Evolutionary conservation across 768 basidiomycete species (phyloP), one percentile per base, ranked within the genome.

Genomic region (Coprinopsis sp.): DNA sequence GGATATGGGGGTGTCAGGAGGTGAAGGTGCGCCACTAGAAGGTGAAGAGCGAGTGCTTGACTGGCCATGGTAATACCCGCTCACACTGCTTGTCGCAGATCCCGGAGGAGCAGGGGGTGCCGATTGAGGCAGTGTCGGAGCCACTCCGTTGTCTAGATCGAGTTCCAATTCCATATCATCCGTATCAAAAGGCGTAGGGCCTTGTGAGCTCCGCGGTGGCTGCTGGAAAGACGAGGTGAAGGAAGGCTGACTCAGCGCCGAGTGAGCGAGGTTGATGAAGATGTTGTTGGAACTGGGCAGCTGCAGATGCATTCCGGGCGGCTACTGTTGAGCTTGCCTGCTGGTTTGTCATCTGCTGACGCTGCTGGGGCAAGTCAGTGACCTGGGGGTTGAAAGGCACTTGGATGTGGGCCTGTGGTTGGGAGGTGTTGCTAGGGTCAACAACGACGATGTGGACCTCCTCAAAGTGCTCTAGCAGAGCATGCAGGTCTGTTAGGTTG

Each of bases 401-500:
- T 49, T 71, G 62, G 56, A 77, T 65, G 53, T 70, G 58, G 10
- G 75, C 66, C 10, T 63, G 65, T 12, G 62, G 56, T 44, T 63
- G 48, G 33, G 60, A 3, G 61, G 59, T 3, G 56, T 62, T 36
- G 57, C 55, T 29, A 14, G 70, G 71, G 59, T 77, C 72, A 33
- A 84, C 61, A 49, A 91, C 81, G 58, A 88, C 76, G 61, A 94
- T 87, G 61, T 95, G 92, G 37, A 82, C 81, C 50, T 91, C 86
- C 58, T 95, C 92, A 54, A 94, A 93, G 60, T 95, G 92, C 64
- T 94, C 90, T 2, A 95, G 77, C 10, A 95, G 81, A 2, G 89
- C 69, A 50, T 70, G 68, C 22, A 71, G 62, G 50, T 70, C 69
- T 40, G 62, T 64, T 14, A 91, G 75, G 52, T 83, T 77, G 41